These are phyloP conservation scores for Rubia yunnanensis DNA, from an alignment of 257 asterid species.

Conservation along the genomic window DNA sequence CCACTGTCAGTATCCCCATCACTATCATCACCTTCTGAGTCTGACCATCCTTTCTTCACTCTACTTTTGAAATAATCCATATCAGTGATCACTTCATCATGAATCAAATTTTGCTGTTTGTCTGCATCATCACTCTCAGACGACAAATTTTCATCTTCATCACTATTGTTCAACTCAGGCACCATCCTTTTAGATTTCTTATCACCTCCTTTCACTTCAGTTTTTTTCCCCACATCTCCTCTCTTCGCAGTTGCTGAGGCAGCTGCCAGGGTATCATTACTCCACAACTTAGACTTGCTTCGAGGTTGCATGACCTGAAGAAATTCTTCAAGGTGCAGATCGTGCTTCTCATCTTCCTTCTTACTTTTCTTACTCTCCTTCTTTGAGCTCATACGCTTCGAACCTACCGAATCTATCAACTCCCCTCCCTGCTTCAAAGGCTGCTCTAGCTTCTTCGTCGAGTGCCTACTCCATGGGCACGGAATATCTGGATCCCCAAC, in stretches of 20 bases:
- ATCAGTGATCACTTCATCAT: constrained; percentile 51
- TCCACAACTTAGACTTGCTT: constrained; percentile 87
- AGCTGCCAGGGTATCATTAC: constrained; percentile 60
- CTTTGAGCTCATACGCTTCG: constrained; percentile 22
- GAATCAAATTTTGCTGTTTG: constrained; percentile 25
- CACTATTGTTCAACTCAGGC: constrained; percentile 20
- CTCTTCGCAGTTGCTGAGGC: constrained; percentile 32
- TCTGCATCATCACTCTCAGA: constrained; percentile 25
- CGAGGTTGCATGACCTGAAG: constrained; percentile 80
- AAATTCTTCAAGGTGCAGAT: constrained; percentile 73
- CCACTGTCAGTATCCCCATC: constrained; percentile 32
- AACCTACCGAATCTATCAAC: constrained; percentile 20
- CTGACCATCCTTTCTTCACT: constrained; percentile 60
- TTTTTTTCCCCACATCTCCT: constrained; percentile 20
- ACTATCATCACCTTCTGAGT: constrained; percentile 51
- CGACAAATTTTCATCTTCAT: constrained; percentile 26
- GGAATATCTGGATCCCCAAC: constrained; percentile 82
- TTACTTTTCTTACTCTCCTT: constrained; percentile 34
- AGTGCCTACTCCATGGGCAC: constrained; percentile 93
- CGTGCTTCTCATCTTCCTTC: constrained; percentile 42
- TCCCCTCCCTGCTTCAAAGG: constrained; percentile 32
- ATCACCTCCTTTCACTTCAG: constrained; percentile 21
- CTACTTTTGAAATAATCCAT: constrained; percentile 70
- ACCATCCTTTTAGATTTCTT: constrained; percentile 18
- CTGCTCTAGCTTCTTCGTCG: constrained; percentile 44